Base-by-base conservation (phyloP, 1,284 basidiomycete genomes). In the Irpex sp. region DNA sequence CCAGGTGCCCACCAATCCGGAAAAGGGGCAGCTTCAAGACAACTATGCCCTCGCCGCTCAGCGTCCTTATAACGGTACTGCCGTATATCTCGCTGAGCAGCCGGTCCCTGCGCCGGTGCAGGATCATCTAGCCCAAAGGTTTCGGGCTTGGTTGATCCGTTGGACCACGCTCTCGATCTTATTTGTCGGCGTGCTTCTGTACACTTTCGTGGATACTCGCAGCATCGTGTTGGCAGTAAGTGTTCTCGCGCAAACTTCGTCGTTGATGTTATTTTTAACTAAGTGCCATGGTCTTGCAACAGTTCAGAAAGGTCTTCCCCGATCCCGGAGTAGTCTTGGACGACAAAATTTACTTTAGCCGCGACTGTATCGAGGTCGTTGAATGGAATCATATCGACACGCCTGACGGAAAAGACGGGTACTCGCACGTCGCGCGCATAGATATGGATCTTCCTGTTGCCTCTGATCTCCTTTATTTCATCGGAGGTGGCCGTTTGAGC, bases 391-490 rank as follows among this genome's bases (percentile, higher is more conserved):
- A 31, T 58, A 49, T 58, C 21, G 55, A 59, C 19, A 1, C 37
- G 21, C 38, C 49, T 15, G 40, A n/a, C 40, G 44, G 61, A 58
- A 34, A 60, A 38, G 62, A 63, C 59, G 34, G 52, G 51, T 34
- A 57, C 34, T 17, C 15, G 19, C 64, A 68, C 38, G 48, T 57
- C 34, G 70, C 70, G 0, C 57, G 62, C 56, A 66, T 70, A 2
- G 63, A 65, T 4, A 62, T 73, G 55, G 54, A 67, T 7, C 70
- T 74, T 11, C 73, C 73, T 2, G 40, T 71, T 3, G 47, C 59
- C 52, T 69, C 72, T 2, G 67, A 72, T 17, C 44, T 69, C 55
- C 64, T 75, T n/a, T 70, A 73, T 61, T 68, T 75, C 61, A 11
- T 71, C 11, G 59, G 67, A 49, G 61, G 59, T 21, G 74, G 74